These are phyloP conservation scores for Blakeslea trispora DNA, from an alignment of 371 early-diverging fungal genomes.

Conservation along the genomic window DNA sequence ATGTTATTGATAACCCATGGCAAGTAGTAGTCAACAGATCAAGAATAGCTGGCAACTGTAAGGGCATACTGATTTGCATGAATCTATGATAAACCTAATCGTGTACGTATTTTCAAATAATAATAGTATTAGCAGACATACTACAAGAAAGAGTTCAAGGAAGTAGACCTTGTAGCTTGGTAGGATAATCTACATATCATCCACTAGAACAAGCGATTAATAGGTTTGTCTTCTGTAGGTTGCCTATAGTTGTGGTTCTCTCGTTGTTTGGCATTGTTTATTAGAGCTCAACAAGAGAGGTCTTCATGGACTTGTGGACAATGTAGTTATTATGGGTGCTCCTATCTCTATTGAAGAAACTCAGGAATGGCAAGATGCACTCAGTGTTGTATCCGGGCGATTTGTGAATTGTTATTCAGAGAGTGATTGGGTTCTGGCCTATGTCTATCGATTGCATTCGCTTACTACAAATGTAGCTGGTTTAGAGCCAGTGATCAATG, in stretches of 20 bases:
- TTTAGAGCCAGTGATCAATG: slow-evolving; percentile 61
- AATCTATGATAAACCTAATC: neutral
- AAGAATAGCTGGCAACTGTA: slow-evolving; percentile 81
- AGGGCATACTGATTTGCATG: neutral
- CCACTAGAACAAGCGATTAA: too few species aligned
- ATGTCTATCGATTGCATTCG: slow-evolving; percentile 72
- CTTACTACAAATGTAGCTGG: slow-evolving; percentile 80
- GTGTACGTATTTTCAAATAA: neutral
- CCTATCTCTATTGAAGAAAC: slow-evolving; percentile 55
- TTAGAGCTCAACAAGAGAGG: slow-evolving; percentile 74
- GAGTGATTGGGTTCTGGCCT: slow-evolving; percentile 90
- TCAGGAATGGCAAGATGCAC: slow-evolving; percentile 48
- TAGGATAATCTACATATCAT: slow-evolving; percentile 24
- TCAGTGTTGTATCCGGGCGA: slow-evolving; percentile 78
- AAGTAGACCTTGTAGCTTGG: slow-evolving; percentile 87
- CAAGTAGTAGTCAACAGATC: slow-evolving; percentile 82
- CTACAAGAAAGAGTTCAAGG: slow-evolving; percentile 84
- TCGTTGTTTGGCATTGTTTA: slow-evolving; percentile 88
- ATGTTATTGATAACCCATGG: slow-evolving; percentile 93
- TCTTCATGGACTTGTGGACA: slow-evolving; percentile 53
- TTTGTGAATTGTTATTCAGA: slow-evolving; percentile 88
- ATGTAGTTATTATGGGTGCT: slow-evolving; percentile 66
- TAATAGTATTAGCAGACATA: slow-evolving; percentile 75
- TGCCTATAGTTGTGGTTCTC: slow-evolving; percentile 92
- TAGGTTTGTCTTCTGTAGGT: too few species aligned